Base-by-base conservation (phyloP, 176 grass and related monocot species). In the Carex parvula region DNA sequence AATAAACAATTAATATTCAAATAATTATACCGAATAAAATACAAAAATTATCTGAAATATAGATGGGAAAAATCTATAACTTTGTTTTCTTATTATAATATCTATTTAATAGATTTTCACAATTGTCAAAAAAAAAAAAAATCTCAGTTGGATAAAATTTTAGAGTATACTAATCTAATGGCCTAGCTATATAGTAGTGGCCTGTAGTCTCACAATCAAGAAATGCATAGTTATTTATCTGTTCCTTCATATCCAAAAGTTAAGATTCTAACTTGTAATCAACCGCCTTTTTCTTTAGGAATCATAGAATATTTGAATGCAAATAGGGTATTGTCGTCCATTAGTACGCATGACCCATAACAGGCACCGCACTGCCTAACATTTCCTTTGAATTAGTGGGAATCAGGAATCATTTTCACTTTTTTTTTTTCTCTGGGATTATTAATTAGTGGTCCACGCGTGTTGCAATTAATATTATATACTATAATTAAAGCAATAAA, bases 231-330 rank as follows among this genome's bases (percentile, higher is more conserved):
- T 30, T 20, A 64, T 64, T 50, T 22, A 18, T 16, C 52, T 67
- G 26, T 82, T 82, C 54, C 80, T 48, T 48, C 17, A 46, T 50
- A 66, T 82, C 80, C 60, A 16, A 82, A 82, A 66, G 30, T 48
- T 6, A 0, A 24, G 17, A 26, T 63, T 26, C 60, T 32, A 29
- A 48, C 22, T 64, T 26, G 37, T 48, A 67, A 24, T 82, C 80
- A 17, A 26, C 12, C 20, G 14, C 2, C 59, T 32, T 46, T 32
- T 81, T 82, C 60, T 64, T 67, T 50, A 16, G 62, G 80, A 67
- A 82, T 82, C 41, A 52, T 50, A 50, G 18, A 82, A 76, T 39
- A 39, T 39, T 76, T 54, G 59, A 60, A 81, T 41, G 15, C n/a
- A 62, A 81, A 60, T 21, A 10, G 76, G 26, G 78, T 17, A 35